Percentiles rank a stretch among this genome's conserved stretches.
Evolutionary conservation across 768 basidiomycete genomes (phyloP).

Genomic region (Mycena leptocephala): DNA sequence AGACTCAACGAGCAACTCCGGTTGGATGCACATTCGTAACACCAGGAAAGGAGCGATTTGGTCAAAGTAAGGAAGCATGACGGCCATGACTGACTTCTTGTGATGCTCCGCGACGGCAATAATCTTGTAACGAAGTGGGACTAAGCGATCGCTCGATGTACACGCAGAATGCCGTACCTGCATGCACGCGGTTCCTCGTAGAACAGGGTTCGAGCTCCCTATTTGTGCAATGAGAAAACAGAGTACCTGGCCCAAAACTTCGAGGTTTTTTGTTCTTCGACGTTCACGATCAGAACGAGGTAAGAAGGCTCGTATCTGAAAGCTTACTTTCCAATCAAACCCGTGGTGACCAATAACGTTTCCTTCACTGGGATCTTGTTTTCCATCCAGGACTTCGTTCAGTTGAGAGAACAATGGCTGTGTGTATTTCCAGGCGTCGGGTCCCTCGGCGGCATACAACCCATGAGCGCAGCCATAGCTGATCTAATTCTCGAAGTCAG

Average conservation of each 20-base stretch:
- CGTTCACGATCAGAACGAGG: slow-evolving; percentile 5
- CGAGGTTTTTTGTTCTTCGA: slow-evolving; percentile 62
- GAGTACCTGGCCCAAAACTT: slow-evolving; percentile 73
- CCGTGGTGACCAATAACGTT: slow-evolving; percentile 75
- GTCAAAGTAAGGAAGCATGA: slow-evolving; percentile 81
- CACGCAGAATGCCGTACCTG: slow-evolving; percentile 63
- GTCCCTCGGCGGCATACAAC: slow-evolving; percentile 53
- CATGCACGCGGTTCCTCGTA: slow-evolving; percentile 79
- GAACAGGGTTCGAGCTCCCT: slow-evolving; percentile 75
- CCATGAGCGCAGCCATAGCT: slow-evolving; percentile 64
- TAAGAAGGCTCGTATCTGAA: not conserved
- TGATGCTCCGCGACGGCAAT: slow-evolving; percentile 69
- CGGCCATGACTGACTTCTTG: slow-evolving; percentile 74
- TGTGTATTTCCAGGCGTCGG: slow-evolving; percentile 51
- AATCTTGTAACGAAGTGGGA: slow-evolving; percentile 61
- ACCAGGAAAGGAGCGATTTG: slow-evolving; percentile 79
- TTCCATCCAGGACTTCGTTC: slow-evolving; percentile 63
- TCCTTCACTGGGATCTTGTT: slow-evolving; percentile 70
- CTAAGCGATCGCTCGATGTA: slow-evolving; percentile 14
- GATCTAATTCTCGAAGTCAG: slow-evolving; percentile 51
- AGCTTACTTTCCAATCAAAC: slow-evolving; percentile 68
- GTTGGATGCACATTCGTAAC: slow-evolving; percentile 70
- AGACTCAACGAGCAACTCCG: slow-evolving; percentile 71
- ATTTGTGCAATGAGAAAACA: slow-evolving; percentile 78
- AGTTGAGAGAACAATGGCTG: slow-evolving; percentile 53